Evolutionary conservation across 129 eudicot genomes (phyloP).

Genomic region (Flaveria ramosissima): DNA sequence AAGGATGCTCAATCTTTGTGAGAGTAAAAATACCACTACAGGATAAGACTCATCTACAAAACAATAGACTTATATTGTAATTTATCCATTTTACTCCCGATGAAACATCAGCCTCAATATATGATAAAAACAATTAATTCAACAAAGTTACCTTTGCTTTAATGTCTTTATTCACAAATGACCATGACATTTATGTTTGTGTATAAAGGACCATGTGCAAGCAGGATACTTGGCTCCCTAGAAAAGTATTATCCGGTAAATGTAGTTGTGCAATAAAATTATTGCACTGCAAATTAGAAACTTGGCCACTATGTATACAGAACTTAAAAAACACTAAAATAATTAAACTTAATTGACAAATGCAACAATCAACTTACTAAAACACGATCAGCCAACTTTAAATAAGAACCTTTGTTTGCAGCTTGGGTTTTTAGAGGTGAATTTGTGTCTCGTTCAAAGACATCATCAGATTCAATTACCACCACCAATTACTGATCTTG

Average conservation of each 20-base stretch:
- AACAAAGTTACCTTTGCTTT: slow-evolving; percentile 1
- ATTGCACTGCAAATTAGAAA: no score
- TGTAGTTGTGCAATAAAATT: no score
- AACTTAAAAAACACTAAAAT: no score
- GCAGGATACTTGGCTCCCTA: not conserved
- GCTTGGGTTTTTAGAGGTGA: no score
- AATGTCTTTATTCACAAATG: not conserved
- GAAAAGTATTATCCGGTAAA: no score
- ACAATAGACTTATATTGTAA: not conserved
- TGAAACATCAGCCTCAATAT: not conserved
- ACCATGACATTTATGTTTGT: not conserved
- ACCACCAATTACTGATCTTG: slow-evolving; percentile 58
- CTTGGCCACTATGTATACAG: no score
- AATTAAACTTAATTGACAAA: no score
- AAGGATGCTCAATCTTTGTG: not conserved
- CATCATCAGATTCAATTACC: no score
- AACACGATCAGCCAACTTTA: not conserved
- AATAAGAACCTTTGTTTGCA: not conserved
- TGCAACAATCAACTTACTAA: not conserved
- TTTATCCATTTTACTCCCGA: not conserved
- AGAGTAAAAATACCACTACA: not conserved
- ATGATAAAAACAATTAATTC: not conserved
- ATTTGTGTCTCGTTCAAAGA: no score
- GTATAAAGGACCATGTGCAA: not conserved
- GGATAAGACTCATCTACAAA: not conserved